Evolutionary conservation across 176 grass and related monocot genomes (phyloP).

Genomic region (Hordeum marinum): DNA sequence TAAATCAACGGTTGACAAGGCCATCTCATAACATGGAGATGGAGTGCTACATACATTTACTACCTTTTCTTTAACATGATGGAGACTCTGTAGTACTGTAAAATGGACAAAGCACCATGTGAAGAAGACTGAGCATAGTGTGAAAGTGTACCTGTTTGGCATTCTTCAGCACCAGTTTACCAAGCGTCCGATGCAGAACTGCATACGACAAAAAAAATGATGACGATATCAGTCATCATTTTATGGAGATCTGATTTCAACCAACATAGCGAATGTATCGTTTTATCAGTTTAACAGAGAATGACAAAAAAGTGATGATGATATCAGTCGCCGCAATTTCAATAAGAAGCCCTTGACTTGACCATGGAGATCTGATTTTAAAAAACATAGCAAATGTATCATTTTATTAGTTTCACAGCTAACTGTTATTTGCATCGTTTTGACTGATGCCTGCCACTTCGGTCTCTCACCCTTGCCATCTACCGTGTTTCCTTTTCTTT

Average conservation of each 20-base stretch:
- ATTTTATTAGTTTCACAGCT: not conserved
- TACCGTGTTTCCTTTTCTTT: not conserved
- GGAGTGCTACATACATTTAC: no score
- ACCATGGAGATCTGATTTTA: not conserved
- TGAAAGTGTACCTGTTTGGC: constrained; percentile 54
- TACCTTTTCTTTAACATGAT: not conserved
- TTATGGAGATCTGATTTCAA: not conserved
- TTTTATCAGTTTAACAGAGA: no score
- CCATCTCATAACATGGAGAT: no score
- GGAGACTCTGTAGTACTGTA: no score
- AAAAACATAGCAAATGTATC: not conserved
- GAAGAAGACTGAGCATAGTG: not conserved
- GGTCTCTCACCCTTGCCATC: not conserved
- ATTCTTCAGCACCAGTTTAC: constrained; percentile 84
- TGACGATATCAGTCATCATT: not conserved
- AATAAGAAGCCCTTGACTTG: not conserved
- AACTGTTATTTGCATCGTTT: not conserved
- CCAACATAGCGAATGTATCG: not conserved
- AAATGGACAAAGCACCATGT: not conserved
- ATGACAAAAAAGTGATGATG: not conserved
- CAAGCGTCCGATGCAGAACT: constrained; percentile 64
- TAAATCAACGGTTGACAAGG: no score
- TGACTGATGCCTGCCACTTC: not conserved
- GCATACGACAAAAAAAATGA: constrained; percentile 12
- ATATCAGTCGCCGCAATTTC: not conserved